Percentiles rank a stretch among this genome's conserved stretches.
Evolutionary conservation across 108 stramenopile genomes (phyloP).

Genomic region (Poteriospumella lacustris): DNA sequence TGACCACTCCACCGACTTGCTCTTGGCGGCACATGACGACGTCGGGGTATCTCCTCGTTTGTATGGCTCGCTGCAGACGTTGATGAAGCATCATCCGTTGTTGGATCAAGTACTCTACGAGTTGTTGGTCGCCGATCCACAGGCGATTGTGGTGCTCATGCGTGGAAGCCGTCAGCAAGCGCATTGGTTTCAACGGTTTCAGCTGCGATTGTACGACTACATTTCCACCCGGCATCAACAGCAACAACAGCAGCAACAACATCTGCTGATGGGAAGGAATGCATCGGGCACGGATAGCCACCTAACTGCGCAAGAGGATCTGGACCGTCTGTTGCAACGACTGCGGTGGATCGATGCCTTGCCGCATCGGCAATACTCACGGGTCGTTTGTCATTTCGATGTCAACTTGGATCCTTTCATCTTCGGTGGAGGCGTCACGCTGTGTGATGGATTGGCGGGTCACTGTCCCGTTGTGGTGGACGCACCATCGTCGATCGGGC

Average conservation of each 20-base stretch:
- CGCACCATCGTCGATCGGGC: not conserved
- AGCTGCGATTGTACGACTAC: not conserved
- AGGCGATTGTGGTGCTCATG: not conserved
- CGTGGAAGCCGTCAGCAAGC: not conserved
- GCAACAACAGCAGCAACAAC: no score
- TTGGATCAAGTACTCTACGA: not conserved
- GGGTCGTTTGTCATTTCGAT: constrained; percentile 1
- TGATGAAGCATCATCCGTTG: constrained; percentile 23
- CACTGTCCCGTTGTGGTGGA: not conserved
- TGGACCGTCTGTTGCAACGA: not conserved
- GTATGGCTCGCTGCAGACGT: constrained; percentile 2
- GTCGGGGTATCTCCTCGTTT: no score
- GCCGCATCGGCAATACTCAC: not conserved
- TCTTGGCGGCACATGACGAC: no score
- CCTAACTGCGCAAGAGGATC: no score
- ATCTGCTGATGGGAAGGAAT: no score
- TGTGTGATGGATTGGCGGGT: constrained; percentile 22
- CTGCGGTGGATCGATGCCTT: not conserved
- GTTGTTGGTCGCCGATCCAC: not conserved
- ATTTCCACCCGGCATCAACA: not conserved
- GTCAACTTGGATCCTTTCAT: not conserved
- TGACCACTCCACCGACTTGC: no score
- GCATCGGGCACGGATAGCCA: no score
- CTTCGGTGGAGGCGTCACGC: constrained; percentile 26
- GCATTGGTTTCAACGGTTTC: not conserved